Evolutionary conservation across 2,329 filamentous ascomycete species (phyloP).

Genomic region (Pyricularia sp.): DNA sequence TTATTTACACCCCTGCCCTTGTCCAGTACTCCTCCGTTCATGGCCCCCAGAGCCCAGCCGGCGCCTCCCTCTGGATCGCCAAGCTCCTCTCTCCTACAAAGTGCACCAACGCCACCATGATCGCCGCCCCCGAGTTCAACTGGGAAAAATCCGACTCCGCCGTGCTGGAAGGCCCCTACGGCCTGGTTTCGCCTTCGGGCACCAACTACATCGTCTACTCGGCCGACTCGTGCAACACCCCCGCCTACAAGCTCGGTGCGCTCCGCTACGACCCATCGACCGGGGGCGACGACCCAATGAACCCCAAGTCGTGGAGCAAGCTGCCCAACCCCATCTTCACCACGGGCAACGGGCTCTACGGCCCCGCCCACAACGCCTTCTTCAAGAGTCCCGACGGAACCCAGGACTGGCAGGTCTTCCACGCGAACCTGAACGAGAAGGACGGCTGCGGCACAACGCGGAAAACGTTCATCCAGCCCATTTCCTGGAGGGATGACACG

Average conservation of each 20-base stretch:
- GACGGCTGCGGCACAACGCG: neutral
- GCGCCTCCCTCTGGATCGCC: constrained; percentile 13
- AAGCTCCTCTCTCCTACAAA: constrained; percentile 9
- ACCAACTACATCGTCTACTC: constrained; percentile 12
- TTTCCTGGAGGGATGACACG: neutral
- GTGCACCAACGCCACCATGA: constrained; percentile 10
- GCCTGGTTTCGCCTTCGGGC: constrained; percentile 8
- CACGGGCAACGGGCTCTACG: constrained; percentile 11
- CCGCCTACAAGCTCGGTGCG: constrained; percentile 11
- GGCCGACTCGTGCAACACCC: constrained; percentile 12
- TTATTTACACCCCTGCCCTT: neutral
- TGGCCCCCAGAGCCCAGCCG: constrained; percentile 10
- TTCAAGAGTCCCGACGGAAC: constrained; percentile 14
- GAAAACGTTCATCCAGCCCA: neutral
- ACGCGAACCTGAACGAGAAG: constrained; percentile 2
- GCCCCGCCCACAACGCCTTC: constrained; percentile 13
- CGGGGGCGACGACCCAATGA: constrained; percentile 9
- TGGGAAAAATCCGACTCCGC: constrained; percentile 11
- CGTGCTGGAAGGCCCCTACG: constrained; percentile 11
- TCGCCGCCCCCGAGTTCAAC: constrained; percentile 9
- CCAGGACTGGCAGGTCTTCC: constrained; percentile 13
- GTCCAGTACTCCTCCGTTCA: constrained; percentile 10
- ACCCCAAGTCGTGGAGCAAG: constrained; percentile 10
- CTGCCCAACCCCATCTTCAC: constrained; percentile 9
- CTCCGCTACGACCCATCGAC: constrained; percentile 5